Evolutionary conservation across 345 rosid species (phyloP).

Genomic region (Durio zibethinus): DNA sequence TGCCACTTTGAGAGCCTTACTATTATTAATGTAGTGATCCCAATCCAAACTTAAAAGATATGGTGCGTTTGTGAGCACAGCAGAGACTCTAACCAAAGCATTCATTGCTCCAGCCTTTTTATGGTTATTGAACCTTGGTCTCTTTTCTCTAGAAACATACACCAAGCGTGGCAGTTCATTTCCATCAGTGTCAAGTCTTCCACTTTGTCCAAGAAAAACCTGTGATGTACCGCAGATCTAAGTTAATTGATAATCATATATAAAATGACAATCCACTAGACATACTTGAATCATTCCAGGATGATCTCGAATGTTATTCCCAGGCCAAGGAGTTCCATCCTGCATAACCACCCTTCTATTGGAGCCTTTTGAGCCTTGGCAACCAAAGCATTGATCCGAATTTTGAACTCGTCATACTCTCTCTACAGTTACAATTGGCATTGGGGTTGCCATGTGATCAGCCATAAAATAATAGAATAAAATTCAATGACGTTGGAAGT

Average conservation of each 20-base stretch:
- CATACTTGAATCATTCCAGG: conserved; percentile 73
- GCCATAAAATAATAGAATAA: background rate
- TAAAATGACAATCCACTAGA: background rate
- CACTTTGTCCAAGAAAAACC: conserved; percentile 63
- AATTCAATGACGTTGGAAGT: background rate
- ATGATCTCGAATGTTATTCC: conserved; percentile 60
- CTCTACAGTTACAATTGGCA: conserved; percentile 33
- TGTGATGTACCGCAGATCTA: conserved; percentile 10
- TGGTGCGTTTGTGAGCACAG: conserved; percentile 57
- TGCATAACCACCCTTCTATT: conserved; percentile 69
- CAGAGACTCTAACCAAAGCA: conserved; percentile 58
- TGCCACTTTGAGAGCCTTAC: conserved; percentile 51
- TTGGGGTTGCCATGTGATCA: background rate
- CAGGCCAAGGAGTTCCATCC: conserved; percentile 80
- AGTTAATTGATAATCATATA: background rate
- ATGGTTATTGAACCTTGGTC: conserved; percentile 50
- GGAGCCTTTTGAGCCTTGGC: conserved; percentile 61
- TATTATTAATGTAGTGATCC: conserved; percentile 57
- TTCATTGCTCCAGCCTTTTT: conserved; percentile 70
- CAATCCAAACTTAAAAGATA: conserved; percentile 52
- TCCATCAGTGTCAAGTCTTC: conserved; percentile 47
- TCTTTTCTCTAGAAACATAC: conserved; percentile 58
- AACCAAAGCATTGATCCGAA: conserved; percentile 55
- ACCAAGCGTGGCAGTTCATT: conserved; percentile 54
- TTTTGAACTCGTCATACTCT: conserved; percentile 72